Conservation (phyloP, 1,139 yeast species). For the Suhomyces bokatorum region DNA sequence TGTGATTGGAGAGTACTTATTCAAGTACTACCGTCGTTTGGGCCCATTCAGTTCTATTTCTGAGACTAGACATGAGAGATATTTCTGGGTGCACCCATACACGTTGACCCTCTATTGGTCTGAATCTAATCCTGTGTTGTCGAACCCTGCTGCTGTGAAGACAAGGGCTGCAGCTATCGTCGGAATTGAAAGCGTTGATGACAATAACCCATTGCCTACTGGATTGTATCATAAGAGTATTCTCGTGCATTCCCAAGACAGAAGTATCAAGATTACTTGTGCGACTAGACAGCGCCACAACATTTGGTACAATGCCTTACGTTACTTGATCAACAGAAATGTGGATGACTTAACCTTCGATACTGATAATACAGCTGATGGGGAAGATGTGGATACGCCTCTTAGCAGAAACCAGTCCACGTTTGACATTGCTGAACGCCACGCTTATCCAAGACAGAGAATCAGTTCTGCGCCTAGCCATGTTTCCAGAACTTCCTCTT, state of each 20-base stretch:
- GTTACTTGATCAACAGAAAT: conserved; percentile 71
- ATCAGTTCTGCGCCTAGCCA: conserved; percentile 26
- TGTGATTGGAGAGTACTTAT: conserved; percentile 87
- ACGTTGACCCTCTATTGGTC: conserved; percentile 92
- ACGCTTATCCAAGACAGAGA: conserved; percentile 34
- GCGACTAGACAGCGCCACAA: conserved; percentile 86
- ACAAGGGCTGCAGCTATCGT: conserved; percentile 82
- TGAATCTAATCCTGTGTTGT: conserved; percentile 72
- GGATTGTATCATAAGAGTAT: conserved; percentile 88
- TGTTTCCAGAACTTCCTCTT: conserved; percentile 18
- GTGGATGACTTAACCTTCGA: conserved; percentile 60
- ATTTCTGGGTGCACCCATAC: conserved; percentile 96
- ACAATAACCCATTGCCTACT: conserved; percentile 85
- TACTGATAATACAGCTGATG: conserved; percentile 16
- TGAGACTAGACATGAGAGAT: conserved; percentile 84
- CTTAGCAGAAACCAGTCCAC: conserved; percentile 10
- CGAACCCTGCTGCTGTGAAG: conserved; percentile 62
- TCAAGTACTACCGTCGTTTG: conserved; percentile 79
- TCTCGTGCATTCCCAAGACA: conserved; percentile 67
- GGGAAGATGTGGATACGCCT: conserved; percentile 7
- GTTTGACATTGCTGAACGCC: conserved; percentile 31
- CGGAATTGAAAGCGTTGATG: conserved; percentile 77
- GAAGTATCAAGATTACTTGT: conserved; percentile 78
- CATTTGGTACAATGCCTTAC: conserved; percentile 85
- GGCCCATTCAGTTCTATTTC: conserved; percentile 76